Evolutionary conservation across 768 basidiomycete species (phyloP).

Genomic region (Thelephora ganbajun): DNA sequence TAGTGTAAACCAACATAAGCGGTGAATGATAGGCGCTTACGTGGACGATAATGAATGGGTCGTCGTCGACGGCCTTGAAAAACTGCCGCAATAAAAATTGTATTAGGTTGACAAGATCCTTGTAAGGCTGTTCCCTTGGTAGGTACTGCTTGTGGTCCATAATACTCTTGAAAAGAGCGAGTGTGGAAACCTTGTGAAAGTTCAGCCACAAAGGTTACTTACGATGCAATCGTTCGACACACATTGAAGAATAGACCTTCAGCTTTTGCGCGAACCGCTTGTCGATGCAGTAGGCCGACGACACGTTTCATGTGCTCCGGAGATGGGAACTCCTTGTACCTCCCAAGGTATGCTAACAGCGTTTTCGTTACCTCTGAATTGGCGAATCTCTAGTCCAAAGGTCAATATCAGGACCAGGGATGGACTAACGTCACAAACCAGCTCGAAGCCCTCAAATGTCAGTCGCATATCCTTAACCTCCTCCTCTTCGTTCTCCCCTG

Average conservation of each 20-base stretch:
- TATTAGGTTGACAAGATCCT: constrained; percentile 75
- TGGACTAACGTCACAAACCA: constrained; percentile 33
- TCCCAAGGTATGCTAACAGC: constrained; percentile 65
- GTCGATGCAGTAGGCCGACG: constrained; percentile 80
- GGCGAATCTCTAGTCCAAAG: constrained; percentile 64
- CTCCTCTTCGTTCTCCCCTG: constrained; percentile 45
- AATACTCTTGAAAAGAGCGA: constrained; percentile 80
- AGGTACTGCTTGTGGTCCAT: constrained; percentile 68
- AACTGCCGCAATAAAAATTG: constrained; percentile 83
- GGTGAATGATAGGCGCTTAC: constrained; percentile 30
- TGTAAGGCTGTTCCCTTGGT: constrained; percentile 64
- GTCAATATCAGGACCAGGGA: not conserved
- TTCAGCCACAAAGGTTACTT: not conserved
- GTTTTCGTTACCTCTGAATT: constrained; percentile 76
- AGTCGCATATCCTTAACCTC: constrained; percentile 76
- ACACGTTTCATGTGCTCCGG: constrained; percentile 83
- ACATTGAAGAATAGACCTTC: constrained; percentile 96
- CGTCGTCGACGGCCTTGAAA: constrained; percentile 81
- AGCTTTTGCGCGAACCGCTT: constrained; percentile 81
- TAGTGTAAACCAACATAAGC: not conserved
- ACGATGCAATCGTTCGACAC: constrained; percentile 5
- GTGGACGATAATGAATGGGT: constrained; percentile 82
- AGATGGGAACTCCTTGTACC: constrained; percentile 70
- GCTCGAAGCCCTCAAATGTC: constrained; percentile 84
- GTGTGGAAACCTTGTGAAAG: constrained; percentile 62